Evolutionary conservation across 148 eudicot genomes (phyloP).

Genomic region (Pouteria glomerata): DNA sequence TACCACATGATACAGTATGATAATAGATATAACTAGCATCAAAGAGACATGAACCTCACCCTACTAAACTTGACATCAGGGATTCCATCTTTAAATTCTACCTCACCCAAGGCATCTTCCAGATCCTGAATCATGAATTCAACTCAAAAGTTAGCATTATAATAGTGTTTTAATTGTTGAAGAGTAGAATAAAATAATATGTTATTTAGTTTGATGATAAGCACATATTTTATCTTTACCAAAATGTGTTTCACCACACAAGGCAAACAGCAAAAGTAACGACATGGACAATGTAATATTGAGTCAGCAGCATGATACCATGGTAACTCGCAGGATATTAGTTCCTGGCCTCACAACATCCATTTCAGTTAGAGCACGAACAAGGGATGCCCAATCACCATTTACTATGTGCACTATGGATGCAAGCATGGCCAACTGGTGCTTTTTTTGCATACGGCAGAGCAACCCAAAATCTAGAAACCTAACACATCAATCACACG

Average conservation of each 20-base stretch:
- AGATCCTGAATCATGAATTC: constrained; percentile 56
- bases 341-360: constrained; percentile 81
- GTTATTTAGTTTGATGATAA: not conserved
- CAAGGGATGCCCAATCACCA: constrained; percentile 97
- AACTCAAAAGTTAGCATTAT: not conserved
- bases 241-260: not conserved
- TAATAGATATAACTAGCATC: not conserved
- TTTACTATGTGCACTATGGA: constrained; percentile 90
- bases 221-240: not conserved
- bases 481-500: constrained; percentile 32
- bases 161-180: not conserved
- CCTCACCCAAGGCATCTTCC: constrained; percentile 77
- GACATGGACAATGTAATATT: not conserved
- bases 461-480: constrained; percentile 94
- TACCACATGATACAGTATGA: too few relatives aligned
- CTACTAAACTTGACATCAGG: constrained; percentile 94
- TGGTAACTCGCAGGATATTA: constrained; percentile 59
- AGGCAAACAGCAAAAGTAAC: not conserved
- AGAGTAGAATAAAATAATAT: not conserved
- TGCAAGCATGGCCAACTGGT: constrained; percentile 95
- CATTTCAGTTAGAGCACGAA: constrained; percentile 76
- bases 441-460: constrained; percentile 94
- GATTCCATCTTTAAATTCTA: constrained; percentile 69
- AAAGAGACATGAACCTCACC: constrained; percentile 37
- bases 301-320: constrained; percentile 40